These are phyloP conservation scores for Exophiala aquamarina DNA, from an alignment of 2,329 filamentous ascomycete genomes.

Conservation along the genomic window DNA sequence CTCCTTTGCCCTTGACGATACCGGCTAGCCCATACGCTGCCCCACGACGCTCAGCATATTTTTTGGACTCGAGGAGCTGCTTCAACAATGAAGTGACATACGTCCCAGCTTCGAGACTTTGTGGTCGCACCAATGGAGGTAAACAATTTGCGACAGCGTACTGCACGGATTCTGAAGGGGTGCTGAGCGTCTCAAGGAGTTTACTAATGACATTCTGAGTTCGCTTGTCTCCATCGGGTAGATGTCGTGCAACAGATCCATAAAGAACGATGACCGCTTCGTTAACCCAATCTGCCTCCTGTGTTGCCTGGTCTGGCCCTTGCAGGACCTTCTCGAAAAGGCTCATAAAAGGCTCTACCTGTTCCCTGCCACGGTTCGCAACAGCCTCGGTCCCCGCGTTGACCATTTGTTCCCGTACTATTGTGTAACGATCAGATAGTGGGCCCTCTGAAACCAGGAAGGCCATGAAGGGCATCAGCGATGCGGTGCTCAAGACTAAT, in stretches of 20 bases:
- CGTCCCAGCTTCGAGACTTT: conserved; percentile 70
- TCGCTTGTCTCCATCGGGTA: conserved; percentile 80
- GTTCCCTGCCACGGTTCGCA: conserved; percentile 72
- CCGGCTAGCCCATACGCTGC: conserved; percentile 94
- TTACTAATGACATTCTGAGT: conserved; percentile 85
- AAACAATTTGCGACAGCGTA: conserved; percentile 94
- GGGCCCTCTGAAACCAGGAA: conserved; percentile 86
- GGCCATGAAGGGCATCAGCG: conserved; percentile 74
- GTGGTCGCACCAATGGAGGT: conserved; percentile 83
- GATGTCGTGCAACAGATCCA: conserved; percentile 84
- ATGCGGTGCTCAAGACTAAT: conserved; percentile 63
- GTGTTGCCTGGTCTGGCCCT: conserved; percentile 75
- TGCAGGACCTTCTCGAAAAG: conserved; percentile 89
- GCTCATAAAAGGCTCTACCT: conserved; percentile 88
- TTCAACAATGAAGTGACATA: conserved; percentile 82
- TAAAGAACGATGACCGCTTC: conserved; percentile 98
- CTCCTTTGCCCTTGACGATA: conserved; percentile 82
- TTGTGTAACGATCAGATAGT: conserved; percentile 75
- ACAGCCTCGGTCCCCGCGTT: conserved; percentile 83
- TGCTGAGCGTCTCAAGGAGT: conserved; percentile 82
- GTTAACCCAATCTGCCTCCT: conserved; percentile 84
- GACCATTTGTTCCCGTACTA: conserved; percentile 85
- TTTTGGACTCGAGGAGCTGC: conserved; percentile 80
- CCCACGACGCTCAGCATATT: conserved; percentile 87
- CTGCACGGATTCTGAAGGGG: conserved; percentile 94